These are phyloP conservation scores for Petasospora fabianii DNA, from an alignment of 1,139 yeast species.

Conservation along the genomic window DNA sequence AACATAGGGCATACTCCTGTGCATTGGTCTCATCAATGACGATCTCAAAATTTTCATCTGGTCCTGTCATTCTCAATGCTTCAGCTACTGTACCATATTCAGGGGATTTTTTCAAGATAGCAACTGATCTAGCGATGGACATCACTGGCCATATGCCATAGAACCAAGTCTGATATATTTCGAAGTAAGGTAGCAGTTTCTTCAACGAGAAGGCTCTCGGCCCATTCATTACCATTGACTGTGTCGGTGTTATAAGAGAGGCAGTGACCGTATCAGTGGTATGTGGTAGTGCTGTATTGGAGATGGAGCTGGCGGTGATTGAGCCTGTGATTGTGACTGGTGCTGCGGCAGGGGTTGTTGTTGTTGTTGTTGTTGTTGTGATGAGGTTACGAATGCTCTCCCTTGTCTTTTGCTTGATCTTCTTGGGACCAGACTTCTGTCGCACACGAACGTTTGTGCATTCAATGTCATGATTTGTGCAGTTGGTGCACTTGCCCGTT, in stretches of 20 bases:
- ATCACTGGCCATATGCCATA: conserved; percentile 27
- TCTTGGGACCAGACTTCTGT: conserved; percentile 26
- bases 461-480: conserved; percentile 20
- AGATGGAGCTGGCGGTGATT: too few relatives aligned
- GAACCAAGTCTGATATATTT: conserved; percentile 25
- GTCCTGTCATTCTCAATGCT: conserved; percentile 3
- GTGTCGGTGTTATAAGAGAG: too few relatives aligned
- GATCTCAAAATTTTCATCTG: conserved; percentile 2
- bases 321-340: not conserved
- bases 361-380: not conserved
- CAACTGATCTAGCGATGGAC: conserved; percentile 16
- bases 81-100: conserved; percentile 2
- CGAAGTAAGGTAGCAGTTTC: conserved; percentile 22
- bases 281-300: too few relatives aligned
- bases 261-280: not conserved
- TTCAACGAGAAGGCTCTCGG: conserved; percentile 14
- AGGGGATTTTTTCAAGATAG: conserved; percentile 10
- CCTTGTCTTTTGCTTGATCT: conserved; percentile 22
- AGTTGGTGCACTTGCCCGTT: conserved; percentile 20
- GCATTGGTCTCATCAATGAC: conserved; percentile 12
- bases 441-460: conserved; percentile 25
- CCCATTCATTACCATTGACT: too few relatives aligned
- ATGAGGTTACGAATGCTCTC: conserved; percentile 17
- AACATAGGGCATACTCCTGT: conserved; percentile 20
- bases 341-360: not conserved